Evolutionary conservation across 2,329 filamentous ascomycete species (phyloP), one percentile per base, ranked within the genome.

Genomic region (Xylaria polymorpha): DNA sequence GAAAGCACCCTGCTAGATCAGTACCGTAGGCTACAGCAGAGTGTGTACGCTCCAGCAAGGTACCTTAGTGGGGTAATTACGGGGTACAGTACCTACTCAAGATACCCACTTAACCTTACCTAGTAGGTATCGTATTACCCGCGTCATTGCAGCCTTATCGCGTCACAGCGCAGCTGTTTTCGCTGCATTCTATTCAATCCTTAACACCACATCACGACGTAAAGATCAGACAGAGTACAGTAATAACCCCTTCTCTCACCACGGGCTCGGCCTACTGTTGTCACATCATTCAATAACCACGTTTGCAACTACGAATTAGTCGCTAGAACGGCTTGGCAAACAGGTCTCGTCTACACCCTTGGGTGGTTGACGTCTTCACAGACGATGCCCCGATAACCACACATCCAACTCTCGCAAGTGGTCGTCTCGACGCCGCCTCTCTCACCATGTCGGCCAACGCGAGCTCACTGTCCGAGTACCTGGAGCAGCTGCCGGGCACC

Each of bases 401-500:
- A 58, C 32, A 56, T 66, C 48, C 37, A 60, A 65, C 44, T 63
- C 25, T 55, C 62, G 48, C 56, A 20, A 39, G 61, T 55, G 51
- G 70, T 65, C 51, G 68, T 65, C 43, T 63, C 58, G 62, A 67
- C 64, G 44, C 61, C 53, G 61, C 53, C 25, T 66, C 55, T 51
- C 22, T 46, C 43, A 18, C 59, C 74, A 80, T 80, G 77, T 75
- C 78, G 73, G 71, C 66, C 68, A 74, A 71, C 70, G 66, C 74
- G 25, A 78, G 71, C 57, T 86, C 87, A 72, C 87, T 90, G 68
- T 92, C 95, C 79, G 94, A 98, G 79, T 98, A 97, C 82, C 91
- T 98, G 79, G 94, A 98, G 86, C 90, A 91, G 79, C 91, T 97
- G 77, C 93, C 93, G 59, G 94, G 94, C 72, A 94, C 92, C 50